These are phyloP conservation scores for Rhizophora mangle DNA, from an alignment of 345 rosid genomes.

Conservation along the genomic window DNA sequence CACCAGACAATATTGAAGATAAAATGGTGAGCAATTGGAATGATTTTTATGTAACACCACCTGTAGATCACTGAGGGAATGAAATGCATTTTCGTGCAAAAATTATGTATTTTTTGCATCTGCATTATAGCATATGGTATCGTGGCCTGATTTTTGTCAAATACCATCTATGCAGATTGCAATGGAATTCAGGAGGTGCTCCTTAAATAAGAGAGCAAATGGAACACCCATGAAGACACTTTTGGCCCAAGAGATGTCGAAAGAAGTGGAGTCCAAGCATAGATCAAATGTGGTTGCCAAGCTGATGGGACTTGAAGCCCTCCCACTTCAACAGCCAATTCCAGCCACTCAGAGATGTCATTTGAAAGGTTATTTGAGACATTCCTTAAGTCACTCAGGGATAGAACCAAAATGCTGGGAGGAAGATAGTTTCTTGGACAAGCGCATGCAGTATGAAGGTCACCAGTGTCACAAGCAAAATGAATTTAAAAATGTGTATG, in stretches of 20 bases:
- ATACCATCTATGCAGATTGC: constrained; percentile 43
- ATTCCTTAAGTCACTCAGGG: constrained; percentile 50
- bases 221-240: constrained; percentile 83
- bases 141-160: constrained; percentile 15
- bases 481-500: constrained; percentile 58
- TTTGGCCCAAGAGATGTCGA: constrained; percentile 79
- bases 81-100: constrained; percentile 16
- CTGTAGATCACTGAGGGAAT: constrained; percentile 16
- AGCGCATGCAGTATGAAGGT: constrained; percentile 37
- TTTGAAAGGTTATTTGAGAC: constrained; percentile 49
- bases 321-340: constrained; percentile 55
- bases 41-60: constrained; percentile 12
- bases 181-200: constrained; percentile 53
- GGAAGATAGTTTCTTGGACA: constrained; percentile 44
- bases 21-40: constrained; percentile 46
- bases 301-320: constrained; percentile 94
- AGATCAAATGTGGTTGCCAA: constrained; percentile 82
- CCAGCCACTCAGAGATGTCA: constrained; percentile 46
- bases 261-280: constrained; percentile 56
- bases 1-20: constrained; percentile 55
- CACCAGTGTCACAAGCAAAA: constrained; percentile 35
- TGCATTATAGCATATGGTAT: constrained; percentile 22
- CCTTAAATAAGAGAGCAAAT: constrained; percentile 49
- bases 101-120: constrained; percentile 20
- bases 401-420: constrained; percentile 44